These are phyloP conservation scores for Cladochytrium replicatum DNA, from an alignment of 192 early-diverging fungal species.

Conservation along the genomic window DNA sequence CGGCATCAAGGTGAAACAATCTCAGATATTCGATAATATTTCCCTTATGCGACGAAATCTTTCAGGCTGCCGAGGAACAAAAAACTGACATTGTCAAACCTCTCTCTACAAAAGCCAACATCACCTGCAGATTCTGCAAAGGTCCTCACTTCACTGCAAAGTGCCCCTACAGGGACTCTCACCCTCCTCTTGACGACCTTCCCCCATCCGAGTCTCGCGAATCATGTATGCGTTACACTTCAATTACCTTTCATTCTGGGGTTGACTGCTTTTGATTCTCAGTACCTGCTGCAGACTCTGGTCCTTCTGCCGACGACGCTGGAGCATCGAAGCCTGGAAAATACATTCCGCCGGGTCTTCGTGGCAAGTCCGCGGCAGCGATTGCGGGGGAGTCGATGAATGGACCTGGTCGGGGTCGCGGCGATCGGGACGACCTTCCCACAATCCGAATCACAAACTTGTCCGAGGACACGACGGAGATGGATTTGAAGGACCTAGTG, in stretches of 20 bases:
- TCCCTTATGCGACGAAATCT: slow-evolving; percentile 17
- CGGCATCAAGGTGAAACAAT: slow-evolving; percentile 50
- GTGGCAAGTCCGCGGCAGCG: slow-evolving; percentile 43
- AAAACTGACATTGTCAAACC: slow-evolving; percentile 38
- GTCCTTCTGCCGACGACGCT: slow-evolving; percentile 13
- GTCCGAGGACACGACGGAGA: slow-evolving; percentile 85
- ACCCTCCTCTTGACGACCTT: slow-evolving; percentile 69
- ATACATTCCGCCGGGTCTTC: slow-evolving; percentile 84
- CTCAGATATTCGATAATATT: neutral
- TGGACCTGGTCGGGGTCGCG: slow-evolving; percentile 7
- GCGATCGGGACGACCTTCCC: slow-evolving; percentile 34
- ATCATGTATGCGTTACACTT: slow-evolving; percentile 11
- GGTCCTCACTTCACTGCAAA: slow-evolving; percentile 92
- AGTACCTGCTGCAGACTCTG: slow-evolving; percentile 18
- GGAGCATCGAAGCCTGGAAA: slow-evolving; percentile 33
- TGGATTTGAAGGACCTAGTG: slow-evolving; percentile 83
- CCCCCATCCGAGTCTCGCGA: slow-evolving; percentile 9
- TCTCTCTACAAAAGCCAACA: slow-evolving; percentile 57
- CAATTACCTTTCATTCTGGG: neutral
- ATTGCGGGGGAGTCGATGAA: slow-evolving; percentile 11
- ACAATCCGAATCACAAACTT: slow-evolving; percentile 89
- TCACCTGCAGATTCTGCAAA: slow-evolving; percentile 94
- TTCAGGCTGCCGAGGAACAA: slow-evolving; percentile 53
- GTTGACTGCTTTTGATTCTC: slow-evolving; percentile 2
- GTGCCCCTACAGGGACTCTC: slow-evolving; percentile 97